Conservation (phyloP, 805 yeast genomes). For the Metschnikowia lachancei region DNA sequence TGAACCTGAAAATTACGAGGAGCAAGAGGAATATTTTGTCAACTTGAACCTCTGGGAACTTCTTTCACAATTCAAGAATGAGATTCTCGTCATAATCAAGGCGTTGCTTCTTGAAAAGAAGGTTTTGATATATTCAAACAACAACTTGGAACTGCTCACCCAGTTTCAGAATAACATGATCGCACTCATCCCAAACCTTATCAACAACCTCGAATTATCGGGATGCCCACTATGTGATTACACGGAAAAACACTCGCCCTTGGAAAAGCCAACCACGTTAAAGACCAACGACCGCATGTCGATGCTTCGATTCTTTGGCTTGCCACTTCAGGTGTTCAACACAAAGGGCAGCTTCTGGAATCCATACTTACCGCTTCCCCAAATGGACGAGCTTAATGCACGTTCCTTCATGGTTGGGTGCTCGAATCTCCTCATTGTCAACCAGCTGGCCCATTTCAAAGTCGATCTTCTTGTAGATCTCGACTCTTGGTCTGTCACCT, state of each 20-base stretch:
- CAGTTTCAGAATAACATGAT: slow-evolving; percentile 80
- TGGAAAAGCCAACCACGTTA: slow-evolving; percentile 62
- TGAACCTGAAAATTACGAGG: slow-evolving; percentile 22
- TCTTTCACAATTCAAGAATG: slow-evolving; percentile 54
- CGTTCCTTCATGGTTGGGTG: slow-evolving; percentile 77
- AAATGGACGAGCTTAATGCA: slow-evolving; percentile 70
- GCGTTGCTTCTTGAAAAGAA: slow-evolving; percentile 72
- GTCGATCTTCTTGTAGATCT: slow-evolving; percentile 74
- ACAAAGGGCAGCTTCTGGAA: slow-evolving; percentile 79
- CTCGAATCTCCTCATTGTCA: slow-evolving; percentile 76
- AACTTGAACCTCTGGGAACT: slow-evolving; percentile 72
- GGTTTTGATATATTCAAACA: slow-evolving; percentile 69
- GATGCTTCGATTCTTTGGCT: slow-evolving; percentile 73
- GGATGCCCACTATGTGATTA: slow-evolving; percentile 73
- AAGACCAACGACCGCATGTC: slow-evolving; percentile 78
- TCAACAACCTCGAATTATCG: slow-evolving; percentile 67
- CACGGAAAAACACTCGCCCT: slow-evolving; percentile 44
- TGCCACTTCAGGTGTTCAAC: slow-evolving; percentile 84
- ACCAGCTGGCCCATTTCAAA: slow-evolving; percentile 52
- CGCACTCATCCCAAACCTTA: slow-evolving; percentile 76
- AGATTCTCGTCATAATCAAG: slow-evolving; percentile 67
- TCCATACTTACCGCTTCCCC: slow-evolving; percentile 94
- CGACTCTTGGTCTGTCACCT: slow-evolving; percentile 51
- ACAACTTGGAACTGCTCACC: slow-evolving; percentile 76
- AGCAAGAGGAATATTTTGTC: slow-evolving; percentile 44